phyloP scores from a whole-genome alignment of 116 monocot species.

The Thalassia testudinum region DNA sequence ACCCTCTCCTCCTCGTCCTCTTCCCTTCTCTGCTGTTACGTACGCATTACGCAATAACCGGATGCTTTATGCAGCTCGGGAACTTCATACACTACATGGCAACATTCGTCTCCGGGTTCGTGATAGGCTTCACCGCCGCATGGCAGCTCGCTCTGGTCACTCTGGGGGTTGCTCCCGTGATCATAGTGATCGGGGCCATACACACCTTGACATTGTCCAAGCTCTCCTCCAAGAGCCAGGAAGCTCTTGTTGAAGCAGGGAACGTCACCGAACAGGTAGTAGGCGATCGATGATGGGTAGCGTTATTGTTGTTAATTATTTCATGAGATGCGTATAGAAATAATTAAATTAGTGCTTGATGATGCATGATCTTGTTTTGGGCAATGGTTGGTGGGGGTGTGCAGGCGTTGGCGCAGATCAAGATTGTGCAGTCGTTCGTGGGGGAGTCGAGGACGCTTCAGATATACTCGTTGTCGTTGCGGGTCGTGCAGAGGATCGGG shows the following conservation, averaged over 20 bases:
- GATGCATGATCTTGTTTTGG: neutral
- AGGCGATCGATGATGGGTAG: too few species aligned
- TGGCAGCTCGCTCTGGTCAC: conserved; percentile 94
- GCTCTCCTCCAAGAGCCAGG: conserved; percentile 61
- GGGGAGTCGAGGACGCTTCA: conserved; percentile 29
- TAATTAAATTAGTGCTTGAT: neutral
- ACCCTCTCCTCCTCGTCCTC: too few species aligned
- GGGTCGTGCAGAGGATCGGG: conserved; percentile 18
- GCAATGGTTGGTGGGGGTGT: neutral
- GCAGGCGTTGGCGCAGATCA: conserved; percentile 31
- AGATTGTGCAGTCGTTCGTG: conserved; percentile 27
- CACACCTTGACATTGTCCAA: conserved; percentile 61
- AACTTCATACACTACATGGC: conserved; percentile 96
- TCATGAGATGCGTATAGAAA: too few species aligned
- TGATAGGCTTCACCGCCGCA: conserved; percentile 83
- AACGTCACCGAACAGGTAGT: conserved; percentile 80
- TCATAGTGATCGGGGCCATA: conserved; percentile 78
- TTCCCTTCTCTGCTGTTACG: too few species aligned
- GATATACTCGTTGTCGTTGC: conserved; percentile 23
- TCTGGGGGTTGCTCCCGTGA: conserved; percentile 80
- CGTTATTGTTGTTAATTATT: neutral
- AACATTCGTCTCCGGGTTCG: conserved; percentile 76
- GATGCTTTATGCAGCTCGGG: conserved; percentile 38
- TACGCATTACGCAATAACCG: too few species aligned
- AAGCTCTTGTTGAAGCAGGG: conserved; percentile 68